These are phyloP conservation scores for Cicer cuneatum DNA, from an alignment of 306 rosid genomes.

Conservation along the genomic window DNA sequence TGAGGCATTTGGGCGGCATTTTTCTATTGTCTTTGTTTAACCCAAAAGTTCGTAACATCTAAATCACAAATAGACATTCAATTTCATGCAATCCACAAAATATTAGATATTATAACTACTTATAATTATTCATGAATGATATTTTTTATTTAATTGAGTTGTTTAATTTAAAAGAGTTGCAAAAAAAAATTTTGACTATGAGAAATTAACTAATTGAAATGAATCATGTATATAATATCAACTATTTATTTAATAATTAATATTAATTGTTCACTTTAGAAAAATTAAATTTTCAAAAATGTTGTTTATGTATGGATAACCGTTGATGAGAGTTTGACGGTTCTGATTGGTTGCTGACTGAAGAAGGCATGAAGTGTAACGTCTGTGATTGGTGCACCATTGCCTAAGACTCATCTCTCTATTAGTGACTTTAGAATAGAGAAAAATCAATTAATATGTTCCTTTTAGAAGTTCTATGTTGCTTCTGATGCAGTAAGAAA, in stretches of 20 bases:
- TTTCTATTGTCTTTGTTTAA: conserved; percentile 38
- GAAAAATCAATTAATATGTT: no score
- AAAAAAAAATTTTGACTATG: no score
- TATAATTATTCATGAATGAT: no score
- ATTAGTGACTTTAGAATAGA: not conserved
- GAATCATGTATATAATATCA: no score
- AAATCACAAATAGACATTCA: conserved; percentile 20
- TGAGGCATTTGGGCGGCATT: conserved; percentile 42
- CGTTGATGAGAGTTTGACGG: conserved; percentile 40
- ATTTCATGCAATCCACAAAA: not conserved
- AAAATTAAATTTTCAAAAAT: not conserved
- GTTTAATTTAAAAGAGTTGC: no score
- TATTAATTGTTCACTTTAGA: no score
- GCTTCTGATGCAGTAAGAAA: no score
- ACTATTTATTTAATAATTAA: no score
- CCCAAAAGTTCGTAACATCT: conserved; percentile 31
- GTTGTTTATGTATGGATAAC: not conserved
- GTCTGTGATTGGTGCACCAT: conserved; percentile 35
- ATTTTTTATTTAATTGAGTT: no score
- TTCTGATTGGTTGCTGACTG: conserved; percentile 36
- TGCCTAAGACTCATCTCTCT: not conserved
- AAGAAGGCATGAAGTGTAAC: conserved; percentile 26
- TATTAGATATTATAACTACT: no score
- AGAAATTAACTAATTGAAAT: no score
- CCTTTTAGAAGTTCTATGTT: no score